Evolutionary conservation across 2,329 filamentous ascomycete genomes (phyloP), one percentile per base, ranked within the genome.

Genomic region (Alternaria rosae): DNA sequence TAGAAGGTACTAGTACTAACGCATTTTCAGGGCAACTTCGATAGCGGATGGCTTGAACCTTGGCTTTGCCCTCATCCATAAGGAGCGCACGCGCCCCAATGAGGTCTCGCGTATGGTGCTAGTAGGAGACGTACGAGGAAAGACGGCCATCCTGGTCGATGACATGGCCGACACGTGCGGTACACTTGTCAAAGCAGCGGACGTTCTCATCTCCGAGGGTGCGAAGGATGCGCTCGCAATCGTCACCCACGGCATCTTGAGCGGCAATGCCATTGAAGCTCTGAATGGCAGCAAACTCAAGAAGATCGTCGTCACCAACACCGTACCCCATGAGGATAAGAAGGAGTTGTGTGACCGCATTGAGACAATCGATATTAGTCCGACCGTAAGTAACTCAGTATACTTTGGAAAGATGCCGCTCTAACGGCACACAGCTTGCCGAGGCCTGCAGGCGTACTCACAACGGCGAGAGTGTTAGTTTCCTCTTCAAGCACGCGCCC

Each of bases 141-240:
- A 95, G 83, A 90, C 94, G 28, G 94, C 94, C 62, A 97, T 99
- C 76, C 89, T 99, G 51, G 94, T 99, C 50, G 94, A 98, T 78
- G 94, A 98, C 78, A 97, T 98, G 93, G 94, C 94, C 30, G 94
- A 98, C 78, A 97, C 94, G 5, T 97, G 94, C 79, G 93, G 93
- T 70, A 97, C 93, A 2, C 84, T 92, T 12, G 88, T 86, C 79
- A 98, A 98, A 83, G 95, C 94, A 3, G 95, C 94, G 15, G 90
- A 92, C 59, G 94, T 94, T 0, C 88, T 98, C 54, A 92, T 94
- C 79, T 70, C 69, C 23, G 87, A 92, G 72, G 91, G 97, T 75
- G 94, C 95, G 2, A 89, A 88, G 69, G 89, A 96, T 76, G 93
- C 97, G 38, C 92, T 97, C 66, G 95, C 95, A 23, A 96, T 98